Base-by-base conservation (phyloP, 2,329 filamentous ascomycete genomes). In the Pseudonectria buxi region DNA sequence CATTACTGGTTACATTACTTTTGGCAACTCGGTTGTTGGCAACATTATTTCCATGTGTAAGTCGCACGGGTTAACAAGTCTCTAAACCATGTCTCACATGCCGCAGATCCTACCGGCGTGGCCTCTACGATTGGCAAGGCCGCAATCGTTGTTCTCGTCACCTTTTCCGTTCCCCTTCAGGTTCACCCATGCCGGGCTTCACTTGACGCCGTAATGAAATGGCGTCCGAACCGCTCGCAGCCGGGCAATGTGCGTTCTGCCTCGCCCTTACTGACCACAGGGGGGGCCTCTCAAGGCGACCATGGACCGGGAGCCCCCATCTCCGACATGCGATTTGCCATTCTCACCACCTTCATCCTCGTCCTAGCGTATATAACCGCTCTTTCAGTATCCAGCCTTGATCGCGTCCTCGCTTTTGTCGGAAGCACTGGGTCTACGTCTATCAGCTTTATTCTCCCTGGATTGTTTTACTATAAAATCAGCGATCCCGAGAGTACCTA, bases 401-500 rank as follows among this genome's bases (percentile, higher is more conserved):
- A 95, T 56, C 83, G 86, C 30, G 89, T 98, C 1, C 73, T 98
- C 0, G 90, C 92, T 0, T 98, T 95, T 50, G 92, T 98, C 10
- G 92, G 92, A 26, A 88, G 83, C 50, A 98, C 92, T 0, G 92
- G 92, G 35, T 90, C 83, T 33, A 98, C 92, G 0, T 87, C 86
- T 42, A 98, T 98, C 52, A 94, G 86, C 43, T 98, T 98, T 58
- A 96, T 98, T 46, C 72, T 98, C 1, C 92, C 92, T 0, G 92
- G 92, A 0, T 65, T 98, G 4, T 98, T 98, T 61, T 98, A 96
- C 63, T 98, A 96, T 67, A 96, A 96, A 63, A 96, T 98, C 41
- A 94, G 87, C 10, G 80, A 86, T 15, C 92, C 92, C 0, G 83
- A 95, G 36, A 90, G 86, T 29, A 74, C 81, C 18, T 79, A 90